Evolutionary conservation across 805 yeast genomes (phyloP).

Genomic region (Ogataea haglerorum): DNA sequence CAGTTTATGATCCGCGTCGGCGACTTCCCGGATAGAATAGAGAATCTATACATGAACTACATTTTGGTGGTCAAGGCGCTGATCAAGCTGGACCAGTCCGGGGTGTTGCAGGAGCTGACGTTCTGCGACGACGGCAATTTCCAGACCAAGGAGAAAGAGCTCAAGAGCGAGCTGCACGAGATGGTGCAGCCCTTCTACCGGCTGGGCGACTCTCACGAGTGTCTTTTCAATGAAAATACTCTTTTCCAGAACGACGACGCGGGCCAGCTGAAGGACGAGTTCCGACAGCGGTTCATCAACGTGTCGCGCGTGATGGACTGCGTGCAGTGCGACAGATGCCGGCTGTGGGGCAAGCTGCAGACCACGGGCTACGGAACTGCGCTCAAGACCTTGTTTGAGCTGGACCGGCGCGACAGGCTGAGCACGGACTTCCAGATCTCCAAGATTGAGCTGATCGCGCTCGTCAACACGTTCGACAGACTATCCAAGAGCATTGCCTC

Average conservation of each 20-base stretch:
- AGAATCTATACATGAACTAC: conserved; percentile 89
- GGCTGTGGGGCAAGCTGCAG: conserved; percentile 97
- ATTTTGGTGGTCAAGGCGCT: conserved; percentile 82
- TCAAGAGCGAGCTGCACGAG: conserved; percentile 31
- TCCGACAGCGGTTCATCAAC: conserved; percentile 79
- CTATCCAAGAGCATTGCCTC: conserved; percentile 80
- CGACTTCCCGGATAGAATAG: conserved; percentile 78
- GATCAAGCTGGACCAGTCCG: conserved; percentile 45
- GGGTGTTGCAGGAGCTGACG: conserved; percentile 27
- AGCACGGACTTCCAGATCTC: conserved; percentile 42
- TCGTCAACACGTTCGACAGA: conserved; percentile 89
- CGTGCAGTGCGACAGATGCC: conserved; percentile 96
- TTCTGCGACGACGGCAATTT: conserved; percentile 31
- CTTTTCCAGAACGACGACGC: conserved; percentile 44
- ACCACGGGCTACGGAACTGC: conserved; percentile 98
- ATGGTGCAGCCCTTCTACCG: conserved; percentile 28
- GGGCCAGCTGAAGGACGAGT: conserved; percentile 74
- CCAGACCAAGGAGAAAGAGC: conserved; percentile 27
- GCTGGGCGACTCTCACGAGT: conserved; percentile 23
- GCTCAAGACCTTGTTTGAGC: conserved; percentile 81
- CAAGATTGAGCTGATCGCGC: conserved; percentile 80
- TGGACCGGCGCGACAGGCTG: conserved; percentile 30
- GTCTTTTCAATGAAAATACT: conserved; percentile 43
- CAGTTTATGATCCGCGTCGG: conserved; percentile 91
- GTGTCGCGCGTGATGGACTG: conserved; percentile 95